Evolutionary conservation across 768 basidiomycete genomes (phyloP), one percentile per base, ranked within the genome.

Genomic region (Artomyces pyxidatus): DNA sequence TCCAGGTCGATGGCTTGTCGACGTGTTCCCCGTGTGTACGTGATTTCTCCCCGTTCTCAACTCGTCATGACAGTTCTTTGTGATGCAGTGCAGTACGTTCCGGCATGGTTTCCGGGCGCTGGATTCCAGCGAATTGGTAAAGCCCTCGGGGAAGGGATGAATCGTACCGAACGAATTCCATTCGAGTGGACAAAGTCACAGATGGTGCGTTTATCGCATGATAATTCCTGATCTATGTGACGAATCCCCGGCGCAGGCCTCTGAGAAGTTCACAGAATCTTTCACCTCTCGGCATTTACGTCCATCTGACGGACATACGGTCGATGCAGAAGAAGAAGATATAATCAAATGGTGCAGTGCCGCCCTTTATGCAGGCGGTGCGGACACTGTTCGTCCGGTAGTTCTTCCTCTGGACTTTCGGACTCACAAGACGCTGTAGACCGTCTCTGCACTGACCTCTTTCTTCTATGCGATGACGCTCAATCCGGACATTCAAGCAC

Each of bases 71-170:
- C 16, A 10, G 44, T 28, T 22, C 17, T 14, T 19, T 9, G 16
- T 19, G 35, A n/a, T n/a, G 35, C 40, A 73, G 72, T 72, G 43
- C 59, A 66, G 27, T 66, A 62, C 52, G 19, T 74, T 1, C 73
- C 73, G 0, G 56, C 58, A 0, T 73, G 73, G 72, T 64, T 75
- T 45, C 71, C 74, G 19, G 68, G 71, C 4, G 68, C 66, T 32
- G 61, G 55, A 1, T 75, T 72, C 62, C 72, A 74, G 53, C 59
- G 59, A 14, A 23, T 49, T 7, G 68, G 64, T 0, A 46, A 46
- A 11, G 44, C 51, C 16, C 58, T 48, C 21, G 58, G 54, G 14
- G 28, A 49, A 14, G 42, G 55, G 5, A 37, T 68, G 25, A 51
- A 52, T 22, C 47, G 37, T 70, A 19, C 22, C 14, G 42, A 23